Conservation (phyloP, 225 moss, liverwort and hornwort genomes). For the Pseudisothecium myosuroides region DNA sequence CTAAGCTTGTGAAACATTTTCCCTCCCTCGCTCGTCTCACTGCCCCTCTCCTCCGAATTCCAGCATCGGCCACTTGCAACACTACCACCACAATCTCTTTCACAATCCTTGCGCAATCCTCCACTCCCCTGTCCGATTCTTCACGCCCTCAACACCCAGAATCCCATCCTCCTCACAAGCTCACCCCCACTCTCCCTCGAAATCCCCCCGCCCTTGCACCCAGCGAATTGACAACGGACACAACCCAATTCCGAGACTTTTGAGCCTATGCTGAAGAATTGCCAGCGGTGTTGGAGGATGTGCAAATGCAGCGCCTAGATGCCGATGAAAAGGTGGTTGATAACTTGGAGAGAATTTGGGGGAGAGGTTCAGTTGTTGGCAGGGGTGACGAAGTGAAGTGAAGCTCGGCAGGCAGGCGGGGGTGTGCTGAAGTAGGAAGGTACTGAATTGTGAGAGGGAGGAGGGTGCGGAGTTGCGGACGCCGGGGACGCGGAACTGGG, state of each 20-base stretch:
- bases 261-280: no score
- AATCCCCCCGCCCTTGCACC: neutral
- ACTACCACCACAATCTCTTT: neutral
- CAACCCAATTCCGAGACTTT: neutral
- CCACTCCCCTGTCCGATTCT: neutral
- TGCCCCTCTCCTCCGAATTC: neutral
- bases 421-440: neutral
- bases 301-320: neutral
- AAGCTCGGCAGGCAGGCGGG: neutral
- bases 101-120: neutral
- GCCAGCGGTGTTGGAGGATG: neutral
- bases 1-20: constrained; percentile 18
- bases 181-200: neutral
- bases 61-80: neutral
- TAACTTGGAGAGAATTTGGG: neutral
- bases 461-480: neutral
- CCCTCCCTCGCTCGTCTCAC: neutral
- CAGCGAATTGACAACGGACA: neutral
- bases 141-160: neutral
- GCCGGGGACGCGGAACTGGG: neutral
- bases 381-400: neutral
- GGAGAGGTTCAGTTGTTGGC: neutral
- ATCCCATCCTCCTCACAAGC: neutral
- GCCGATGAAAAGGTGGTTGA: neutral
- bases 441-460: neutral